Evolutionary conservation across 306 rosid species (phyloP), one percentile per base, ranked within the genome.

Genomic region (Macrotyloma uniflorum): DNA sequence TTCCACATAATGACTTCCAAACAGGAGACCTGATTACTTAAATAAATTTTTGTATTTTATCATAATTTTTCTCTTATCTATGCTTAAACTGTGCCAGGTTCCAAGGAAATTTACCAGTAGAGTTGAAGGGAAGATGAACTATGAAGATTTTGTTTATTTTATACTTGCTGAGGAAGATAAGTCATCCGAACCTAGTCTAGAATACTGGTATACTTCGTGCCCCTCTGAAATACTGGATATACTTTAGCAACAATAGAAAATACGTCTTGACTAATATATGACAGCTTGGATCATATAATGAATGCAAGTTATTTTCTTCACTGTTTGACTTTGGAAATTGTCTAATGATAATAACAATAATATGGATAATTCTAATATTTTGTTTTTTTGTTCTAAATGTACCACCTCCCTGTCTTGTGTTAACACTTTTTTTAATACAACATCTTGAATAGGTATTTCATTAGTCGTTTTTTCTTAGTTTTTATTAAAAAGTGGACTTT

Each of bases 81-180:
- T 36, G 16, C 46, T 67, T 66, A 30, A 75, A 77, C 71, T 76
- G 47, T 82, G 73, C 26, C 88, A 96, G 99, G 87, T 96, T 40
- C 89, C 98, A 30, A 89, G 93, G 84, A 96, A 91, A 88, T 93
- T 96, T 84, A 90, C 87, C 58, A 89, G 97, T 81, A 91, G 83
- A 85, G 93, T 93, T 85, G 98, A 93, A 80, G 99, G 98, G 74
- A 96, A 89, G 88, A 96, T 96, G 99, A 92, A 96, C 47, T 96
- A 96, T 72, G 98, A 96, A 86, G 99, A 96, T 90, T 96, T 96
- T 87, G 99, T 93, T 65, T 90, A 96, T 88, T 96, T 96, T 81
- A 93, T 96, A 86, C 90, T 96, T 67, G 93, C 98, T 0, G 99
- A 96, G 87, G 99, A 96, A 87, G 98, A 96, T 83, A 96, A 96